Evolutionary conservation across 2,329 filamentous ascomycete species (phyloP).

Genomic region (Aplosporella prunicola): DNA sequence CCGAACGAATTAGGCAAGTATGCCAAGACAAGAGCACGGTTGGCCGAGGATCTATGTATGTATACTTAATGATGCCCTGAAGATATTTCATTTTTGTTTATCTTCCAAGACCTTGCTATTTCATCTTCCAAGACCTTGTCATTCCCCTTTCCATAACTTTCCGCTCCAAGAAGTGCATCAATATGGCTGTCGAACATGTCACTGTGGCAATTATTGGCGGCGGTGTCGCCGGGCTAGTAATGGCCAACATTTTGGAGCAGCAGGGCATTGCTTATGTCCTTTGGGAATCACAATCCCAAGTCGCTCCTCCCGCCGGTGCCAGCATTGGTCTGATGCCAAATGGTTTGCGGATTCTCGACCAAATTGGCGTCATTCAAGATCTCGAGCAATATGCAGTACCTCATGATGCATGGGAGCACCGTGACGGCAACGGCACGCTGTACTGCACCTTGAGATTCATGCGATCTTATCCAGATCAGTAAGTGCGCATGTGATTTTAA

Average conservation of each 20-base stretch:
- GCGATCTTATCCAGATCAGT: neutral
- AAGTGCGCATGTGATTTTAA: neutral
- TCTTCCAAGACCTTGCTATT: too few species aligned
- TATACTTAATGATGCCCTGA: too few species aligned
- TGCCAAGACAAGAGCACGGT: too few species aligned
- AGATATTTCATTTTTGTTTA: too few species aligned
- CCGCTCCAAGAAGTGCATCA: too few species aligned
- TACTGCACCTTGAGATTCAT: constrained; percentile 11
- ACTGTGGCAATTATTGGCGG: constrained; percentile 7
- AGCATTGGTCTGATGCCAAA: constrained; percentile 9
- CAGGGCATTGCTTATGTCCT: constrained; percentile 10
- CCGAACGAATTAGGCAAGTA: too few species aligned
- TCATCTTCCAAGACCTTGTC: too few species aligned
- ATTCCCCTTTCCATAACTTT: too few species aligned
- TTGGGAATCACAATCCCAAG: constrained; percentile 16
- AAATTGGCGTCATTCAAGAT: constrained; percentile 1
- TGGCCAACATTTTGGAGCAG: constrained; percentile 9
- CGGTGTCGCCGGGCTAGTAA: constrained; percentile 1
- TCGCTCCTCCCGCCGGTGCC: constrained; percentile 4
- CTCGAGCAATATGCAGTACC: constrained; percentile 4
- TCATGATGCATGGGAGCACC: neutral
- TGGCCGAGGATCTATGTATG: too few species aligned
- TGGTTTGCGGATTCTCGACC: constrained; percentile 9
- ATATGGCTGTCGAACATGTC: too few species aligned
- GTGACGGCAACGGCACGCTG: constrained; percentile 11